Conservation (phyloP, 768 basidiomycete genomes). For the Lyophyllum shimeji region DNA sequence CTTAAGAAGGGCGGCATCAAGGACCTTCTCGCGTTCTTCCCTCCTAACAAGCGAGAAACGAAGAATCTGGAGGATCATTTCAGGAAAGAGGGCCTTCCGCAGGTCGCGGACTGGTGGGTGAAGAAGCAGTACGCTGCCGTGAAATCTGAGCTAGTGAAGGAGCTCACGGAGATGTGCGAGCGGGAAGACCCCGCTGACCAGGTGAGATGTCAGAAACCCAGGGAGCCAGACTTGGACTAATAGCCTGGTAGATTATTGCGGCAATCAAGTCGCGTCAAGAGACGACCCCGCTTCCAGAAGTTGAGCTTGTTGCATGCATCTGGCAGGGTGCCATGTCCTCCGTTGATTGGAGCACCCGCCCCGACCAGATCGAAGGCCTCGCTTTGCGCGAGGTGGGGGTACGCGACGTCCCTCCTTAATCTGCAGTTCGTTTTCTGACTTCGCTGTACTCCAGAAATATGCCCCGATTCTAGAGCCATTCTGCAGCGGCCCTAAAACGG, state of each 20-base stretch:
- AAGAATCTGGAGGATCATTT: constrained; percentile 84
- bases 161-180: constrained; percentile 69
- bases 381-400: constrained; percentile 89
- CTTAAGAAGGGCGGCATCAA: constrained; percentile 85
- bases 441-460: constrained; percentile 56
- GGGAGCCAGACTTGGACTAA: constrained; percentile 6
- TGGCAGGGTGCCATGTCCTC: constrained; percentile 91
- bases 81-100: constrained; percentile 71
- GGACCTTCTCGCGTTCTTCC: constrained; percentile 87
- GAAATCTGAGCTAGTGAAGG: constrained; percentile 72
- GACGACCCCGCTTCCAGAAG: constrained; percentile 80
- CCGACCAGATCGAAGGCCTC: constrained; percentile 89
- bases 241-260: constrained; percentile 61
- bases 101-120: constrained; percentile 91
- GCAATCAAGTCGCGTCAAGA: constrained; percentile 72
- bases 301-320: constrained; percentile 83
- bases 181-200: constrained; percentile 67
- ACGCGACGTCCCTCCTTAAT: constrained; percentile 26
- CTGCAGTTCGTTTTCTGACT: background rate
- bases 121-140: constrained; percentile 85
- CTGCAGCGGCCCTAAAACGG: constrained; percentile 82
- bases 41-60: constrained; percentile 73
- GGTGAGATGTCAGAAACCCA: constrained; percentile 38
- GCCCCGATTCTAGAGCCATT: constrained; percentile 88
- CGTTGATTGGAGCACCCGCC: constrained; percentile 85